Evolutionary conservation across 2,329 filamentous ascomycete species (phyloP), one percentile per base, ranked within the genome.

Genomic region (Penicillium digitatum): DNA sequence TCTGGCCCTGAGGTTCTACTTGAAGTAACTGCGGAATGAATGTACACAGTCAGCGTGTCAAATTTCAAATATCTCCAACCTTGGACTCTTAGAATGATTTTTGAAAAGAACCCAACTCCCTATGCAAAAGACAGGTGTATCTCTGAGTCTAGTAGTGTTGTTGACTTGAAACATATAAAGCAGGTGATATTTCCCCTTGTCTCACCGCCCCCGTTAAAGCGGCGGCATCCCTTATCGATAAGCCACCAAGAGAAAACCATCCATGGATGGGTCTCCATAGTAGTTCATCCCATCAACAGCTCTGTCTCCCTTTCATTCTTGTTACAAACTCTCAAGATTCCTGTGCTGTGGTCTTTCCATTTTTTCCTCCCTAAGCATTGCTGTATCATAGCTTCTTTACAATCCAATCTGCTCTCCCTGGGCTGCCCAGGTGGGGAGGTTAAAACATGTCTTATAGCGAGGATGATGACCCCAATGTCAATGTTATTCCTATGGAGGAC

Each of bases 401-500:
- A 18, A 38, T 39, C 16, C 10, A 16, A 24, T 52, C 50, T 34
- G 43, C 29, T n/a, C 22, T 38, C 12, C 32, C 27, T 48, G 42
- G 49, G 24, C 9, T 38, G 39, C 49, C 32, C 26, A 40, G 24
- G 20, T 2, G 20, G 34, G 16, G 35, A 39, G 37, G 31, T 35
- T 22, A 48, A 48, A 51, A 20, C 26, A 54, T 54, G 51, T 48
- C 47, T 45, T 50, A 55, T 16, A 51, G 46, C 26, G 48, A 56
- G 22, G 62, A 60, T 22, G 64, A 66, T 7, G 62, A 66, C 11
- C 45, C 54, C 4, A 61, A 63, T 40, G 5, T 52, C 12, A 62
- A 71, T 20, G 46, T 72, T 9, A 61, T 75, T n/a, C 67, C 72
- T 4, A 66, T 74, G 27, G 61, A 73, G 26, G 58, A 62, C 14